Base-by-base conservation (phyloP, 805 yeast genomes). In the Kluyveromyces siamensis region DNA sequence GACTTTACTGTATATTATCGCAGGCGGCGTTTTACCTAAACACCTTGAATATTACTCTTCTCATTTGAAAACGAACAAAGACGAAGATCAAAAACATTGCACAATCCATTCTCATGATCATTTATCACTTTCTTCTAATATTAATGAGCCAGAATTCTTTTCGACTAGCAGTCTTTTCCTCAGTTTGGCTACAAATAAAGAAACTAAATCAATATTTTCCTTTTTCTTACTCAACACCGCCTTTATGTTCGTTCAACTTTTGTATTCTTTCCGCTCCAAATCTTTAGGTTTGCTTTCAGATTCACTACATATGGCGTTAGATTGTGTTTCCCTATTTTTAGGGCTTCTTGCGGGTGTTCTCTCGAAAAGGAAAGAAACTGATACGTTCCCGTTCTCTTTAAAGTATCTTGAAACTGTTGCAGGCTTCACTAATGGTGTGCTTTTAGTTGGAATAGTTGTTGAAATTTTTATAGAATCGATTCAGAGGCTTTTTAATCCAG, bases 241-340 rank as follows among this genome's bases (percentile, higher is more conserved):
- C 2, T 93, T 93, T 68, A 93, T 93, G 99, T 80, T 93, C 59
- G 82, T 93, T 39, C 99, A 93, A 69, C 73, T 93, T 54, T 69
- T 93, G 9, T 93, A 93, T 64, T 90, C 98, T 0, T 84, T 93
- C 68, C 75, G 95, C 52, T 89, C 98, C 1, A 90, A 87, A 60
- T 91, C 98, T 0, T 70, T 93, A 42, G 97, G 99, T 10, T 72
- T 93, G 21, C 66, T 93, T 46, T 88, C 96, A 17, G 99, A 93
- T 61, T 88, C 96, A 1, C 73, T 93, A 46, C 99, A 93, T 66
- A 93, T 93, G 99, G 85, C 95, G 2, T 72, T 93, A 48, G 99
- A 93, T 66, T 93, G 99, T 64, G 76, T 88, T 0, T 95, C 98
- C 0, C 71, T 93, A 48, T 80, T 93, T 2, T 76, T 93, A 30